These are phyloP conservation scores for Podila epicladia DNA, from an alignment of 192 early-diverging fungal species.

Conservation along the genomic window DNA sequence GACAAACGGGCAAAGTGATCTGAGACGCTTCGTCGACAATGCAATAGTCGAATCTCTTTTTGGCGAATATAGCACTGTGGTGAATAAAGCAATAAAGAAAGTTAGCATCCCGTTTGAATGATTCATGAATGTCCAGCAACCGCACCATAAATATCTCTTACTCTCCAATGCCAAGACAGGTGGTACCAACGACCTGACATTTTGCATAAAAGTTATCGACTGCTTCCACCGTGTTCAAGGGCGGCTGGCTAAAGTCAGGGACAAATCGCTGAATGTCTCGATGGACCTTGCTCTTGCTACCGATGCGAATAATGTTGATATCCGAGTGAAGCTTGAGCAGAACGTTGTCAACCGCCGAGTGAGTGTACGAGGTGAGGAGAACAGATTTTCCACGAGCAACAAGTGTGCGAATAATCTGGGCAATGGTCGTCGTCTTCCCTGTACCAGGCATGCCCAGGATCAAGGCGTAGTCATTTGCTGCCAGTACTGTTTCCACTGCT, in stretches of 20 bases:
- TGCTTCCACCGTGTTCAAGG: conserved; percentile 65
- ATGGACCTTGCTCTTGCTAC: conserved; percentile 66
- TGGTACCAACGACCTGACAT: conserved; percentile 83
- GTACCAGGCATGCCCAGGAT: conserved; percentile 98
- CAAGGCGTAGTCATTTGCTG: conserved; percentile 86
- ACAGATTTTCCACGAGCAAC: conserved; percentile 77
- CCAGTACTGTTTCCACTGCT: conserved; percentile 77
- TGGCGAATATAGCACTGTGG: conserved; percentile 72
- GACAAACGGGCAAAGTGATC: conserved; percentile 87
- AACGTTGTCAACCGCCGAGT: conserved; percentile 94
- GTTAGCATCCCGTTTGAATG: too few relatives aligned
- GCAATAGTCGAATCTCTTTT: conserved; percentile 91
- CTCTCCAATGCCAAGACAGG: conserved; percentile 89
- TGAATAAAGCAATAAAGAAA: background rate
- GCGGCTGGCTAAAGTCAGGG: conserved; percentile 28
- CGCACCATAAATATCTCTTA: conserved; percentile 37
- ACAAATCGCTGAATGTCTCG: conserved; percentile 18
- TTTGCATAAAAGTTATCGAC: conserved; percentile 69
- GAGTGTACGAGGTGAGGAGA: conserved; percentile 90
- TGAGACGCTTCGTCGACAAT: conserved; percentile 98
- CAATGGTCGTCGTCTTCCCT: conserved; percentile 93
- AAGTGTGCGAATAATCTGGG: conserved; percentile 76
- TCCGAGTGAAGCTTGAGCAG: conserved; percentile 83
- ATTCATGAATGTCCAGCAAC: too few relatives aligned
- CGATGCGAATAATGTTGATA: conserved; percentile 80